Base-by-base conservation (phyloP, 768 basidiomycete genomes). In the Amanita phalloides region DNA sequence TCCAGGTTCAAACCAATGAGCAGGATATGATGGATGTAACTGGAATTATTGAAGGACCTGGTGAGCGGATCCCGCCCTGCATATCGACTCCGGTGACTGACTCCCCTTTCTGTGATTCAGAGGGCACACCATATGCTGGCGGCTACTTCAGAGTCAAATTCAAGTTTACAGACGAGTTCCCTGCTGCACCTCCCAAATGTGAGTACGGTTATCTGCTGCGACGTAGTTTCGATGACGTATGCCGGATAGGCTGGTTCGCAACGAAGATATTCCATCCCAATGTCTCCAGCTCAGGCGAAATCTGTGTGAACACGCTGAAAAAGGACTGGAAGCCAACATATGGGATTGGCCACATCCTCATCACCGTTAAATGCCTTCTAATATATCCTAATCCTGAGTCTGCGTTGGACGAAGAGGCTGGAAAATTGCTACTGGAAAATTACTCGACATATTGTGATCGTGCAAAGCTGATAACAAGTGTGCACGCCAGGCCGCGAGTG, bases 181-280 rank as follows among this genome's bases (percentile, higher is more conserved):
- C 94, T 41, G 84, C 91, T 44, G 80, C 83, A 25, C 94, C 94
- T 47, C 94, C 94, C 6, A 96, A 94, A 73, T 96, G 95, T 94
- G 57, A 45, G 79, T 68, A 6, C 58, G 44, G 1, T 37, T 30
- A 14, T 32, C 6, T 13, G n/a, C 38, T 25, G 42, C 51, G 21
- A 9, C 17, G 20, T 36, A 32, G 3, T n/a, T n/a, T 37, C 20
- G 30, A 42, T 61, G 37, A 60, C 48, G 37, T 25, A 7, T 38
- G 45, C 53, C 51, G 53, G 38, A 9, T 57, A 95, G 93, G 94
- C 62, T 85, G 89, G 73, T 87, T 96, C 58, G 71, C 77, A 11
- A 96, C 94, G 46, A 96, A 95, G 72, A 94, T 98, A 52, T 97
- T 97, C 67, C 94, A 97, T 61, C 94, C 95, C 0, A 98, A 98